A percentile compares a stretch with the other conserved stretches of the same genome.
phyloP scores from a whole-genome alignment of 208 protist species.

The Endotrypanum monterogeii region DNA sequence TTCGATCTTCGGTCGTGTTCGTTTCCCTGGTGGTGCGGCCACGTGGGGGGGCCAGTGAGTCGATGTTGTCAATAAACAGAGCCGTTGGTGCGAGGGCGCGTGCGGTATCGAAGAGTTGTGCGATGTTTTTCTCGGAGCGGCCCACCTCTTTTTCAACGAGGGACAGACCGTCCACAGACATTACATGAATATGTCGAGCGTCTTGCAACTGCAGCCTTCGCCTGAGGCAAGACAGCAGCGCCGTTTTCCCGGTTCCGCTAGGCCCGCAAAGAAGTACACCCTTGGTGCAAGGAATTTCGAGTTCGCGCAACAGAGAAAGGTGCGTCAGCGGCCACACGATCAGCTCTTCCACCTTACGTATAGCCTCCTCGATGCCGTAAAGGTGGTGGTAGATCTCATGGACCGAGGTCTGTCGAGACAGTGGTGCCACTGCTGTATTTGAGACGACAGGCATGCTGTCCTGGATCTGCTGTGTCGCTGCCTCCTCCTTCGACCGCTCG shows the following conservation, averaged over 20 bases:
- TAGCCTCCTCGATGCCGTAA: slow-evolving; percentile 55
- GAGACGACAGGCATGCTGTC: not conserved
- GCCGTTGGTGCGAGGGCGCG: slow-evolving; percentile 69
- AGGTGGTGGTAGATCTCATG: slow-evolving; percentile 43
- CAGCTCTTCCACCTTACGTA: slow-evolving; percentile 66
- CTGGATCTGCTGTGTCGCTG: not conserved
- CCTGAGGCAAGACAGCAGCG: slow-evolving; percentile 59
- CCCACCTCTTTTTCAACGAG: slow-evolving; percentile 91
- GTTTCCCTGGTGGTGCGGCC: slow-evolving; percentile 46
- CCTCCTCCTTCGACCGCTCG: not conserved
- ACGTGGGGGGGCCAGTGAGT: slow-evolving; percentile 86
- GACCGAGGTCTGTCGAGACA: not conserved
- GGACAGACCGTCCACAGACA: slow-evolving; percentile 73
- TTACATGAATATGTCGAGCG: slow-evolving; percentile 49
- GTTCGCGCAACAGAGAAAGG: slow-evolving; percentile 35
- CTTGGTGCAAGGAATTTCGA: slow-evolving; percentile 50
- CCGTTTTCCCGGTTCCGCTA: slow-evolving; percentile 87
- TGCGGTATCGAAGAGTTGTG: slow-evolving; percentile 73
- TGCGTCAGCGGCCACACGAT: slow-evolving; percentile 83
- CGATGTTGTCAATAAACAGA: slow-evolving; percentile 93
- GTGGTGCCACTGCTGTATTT: not conserved
- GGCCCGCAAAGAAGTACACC: slow-evolving; percentile 84
- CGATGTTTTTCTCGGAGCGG: slow-evolving; percentile 87
- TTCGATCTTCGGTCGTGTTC: slow-evolving; percentile 78
- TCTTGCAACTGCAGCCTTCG: slow-evolving; percentile 45